Percentiles rank a stretch among this genome's conserved stretches.
These are phyloP conservation scores for Coniophora puteana DNA, from an alignment of 1,284 basidiomycete species.

Conservation along the genomic window DNA sequence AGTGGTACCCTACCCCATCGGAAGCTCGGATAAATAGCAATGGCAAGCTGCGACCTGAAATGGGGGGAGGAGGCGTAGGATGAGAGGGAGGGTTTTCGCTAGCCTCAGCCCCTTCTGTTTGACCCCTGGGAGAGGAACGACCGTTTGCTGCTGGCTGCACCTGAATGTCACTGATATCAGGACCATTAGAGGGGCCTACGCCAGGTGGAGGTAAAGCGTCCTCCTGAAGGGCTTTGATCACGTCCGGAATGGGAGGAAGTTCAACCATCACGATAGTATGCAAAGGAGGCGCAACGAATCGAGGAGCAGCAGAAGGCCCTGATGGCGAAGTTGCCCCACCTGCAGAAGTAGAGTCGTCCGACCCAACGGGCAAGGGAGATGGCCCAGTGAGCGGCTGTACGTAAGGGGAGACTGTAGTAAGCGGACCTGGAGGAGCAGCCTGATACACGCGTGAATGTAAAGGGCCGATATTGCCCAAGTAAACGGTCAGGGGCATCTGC, in stretches of 20 bases:
- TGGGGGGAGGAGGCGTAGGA: slow-evolving; percentile 38
- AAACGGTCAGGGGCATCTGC: slow-evolving; percentile 78
- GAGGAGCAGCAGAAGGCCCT: slow-evolving; percentile 20
- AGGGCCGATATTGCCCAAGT: slow-evolving; percentile 87
- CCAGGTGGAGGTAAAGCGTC: slow-evolving; percentile 51
- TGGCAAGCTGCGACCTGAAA: slow-evolving; percentile 62
- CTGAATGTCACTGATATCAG: too few relatives aligned
- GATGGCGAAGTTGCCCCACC: slow-evolving; percentile 25
- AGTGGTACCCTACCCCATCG: slow-evolving; percentile 81
- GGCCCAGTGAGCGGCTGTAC: slow-evolving; percentile 35
- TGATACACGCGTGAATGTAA: slow-evolving; percentile 70
- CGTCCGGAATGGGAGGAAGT: slow-evolving; percentile 65
- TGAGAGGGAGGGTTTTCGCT: slow-evolving; percentile 16
- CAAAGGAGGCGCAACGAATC: slow-evolving; percentile 31
- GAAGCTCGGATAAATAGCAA: slow-evolving; percentile 71
- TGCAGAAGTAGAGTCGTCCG: slow-evolving; percentile 28
- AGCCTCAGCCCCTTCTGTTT: slow-evolving; percentile 16
- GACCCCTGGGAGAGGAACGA: slow-evolving; percentile 10
- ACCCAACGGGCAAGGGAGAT: slow-evolving; percentile 23
- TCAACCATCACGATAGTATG: slow-evolving; percentile 79
- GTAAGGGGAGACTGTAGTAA: slow-evolving; percentile 58
- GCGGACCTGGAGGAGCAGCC: slow-evolving; percentile 57
- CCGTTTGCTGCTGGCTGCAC: slow-evolving; percentile 10
- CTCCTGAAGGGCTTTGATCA: slow-evolving; percentile 71
- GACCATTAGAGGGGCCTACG: slow-evolving; percentile 21